Base-by-base conservation (phyloP, 1,139 yeast genomes). In the Saccharomycopsis hybrid region DNA sequence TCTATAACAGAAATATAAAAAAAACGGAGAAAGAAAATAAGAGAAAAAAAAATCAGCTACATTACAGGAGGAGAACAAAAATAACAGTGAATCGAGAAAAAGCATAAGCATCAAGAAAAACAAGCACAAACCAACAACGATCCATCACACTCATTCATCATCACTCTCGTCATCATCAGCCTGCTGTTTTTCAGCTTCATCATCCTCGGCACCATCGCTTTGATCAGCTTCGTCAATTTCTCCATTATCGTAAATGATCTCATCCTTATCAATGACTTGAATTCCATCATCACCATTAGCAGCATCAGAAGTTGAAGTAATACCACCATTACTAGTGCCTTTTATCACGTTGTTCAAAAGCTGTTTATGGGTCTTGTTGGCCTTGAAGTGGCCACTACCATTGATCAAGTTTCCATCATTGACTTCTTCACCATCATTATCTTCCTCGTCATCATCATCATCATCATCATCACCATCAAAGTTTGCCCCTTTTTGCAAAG, bases 171-270 rank as follows among this genome's bases (percentile, higher is more conserved):
- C 41, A 2, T 44, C 47, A n/a, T 31, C 37, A 18, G 39, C 44
- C 4, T 24, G 38, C 3, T 31, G 40, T 27, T 49, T 46, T 8
- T 42, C 47, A 32, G 51, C 52, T 3, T 54, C 59, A 5, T 53
- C 52, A 13, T 55, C 59, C 25, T 57, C 59, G 13, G 58, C 58
- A 24, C 57, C 58, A 11, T 58, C 62, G 30, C 45, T 61, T 39
- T 59, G 70, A 46, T 64, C 75, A 44, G 72, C 74, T 35, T 74
- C 78, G 51, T 73, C 80, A 36, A 71, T 75, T 56, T 77, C 81
- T 51, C 77, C 76, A 55, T 73, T 74, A 25, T 70, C 78, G 40
- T 69, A 74, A 3, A 67, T 68, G 36, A 74, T 66, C 29, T 66
- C 69, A 27, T 70, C 73, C 43, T 70, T 75, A 11, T 66, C 69